Evolutionary conservation across 208 protist genomes (phyloP).

Genomic region (Leishmania martiniquensis): DNA sequence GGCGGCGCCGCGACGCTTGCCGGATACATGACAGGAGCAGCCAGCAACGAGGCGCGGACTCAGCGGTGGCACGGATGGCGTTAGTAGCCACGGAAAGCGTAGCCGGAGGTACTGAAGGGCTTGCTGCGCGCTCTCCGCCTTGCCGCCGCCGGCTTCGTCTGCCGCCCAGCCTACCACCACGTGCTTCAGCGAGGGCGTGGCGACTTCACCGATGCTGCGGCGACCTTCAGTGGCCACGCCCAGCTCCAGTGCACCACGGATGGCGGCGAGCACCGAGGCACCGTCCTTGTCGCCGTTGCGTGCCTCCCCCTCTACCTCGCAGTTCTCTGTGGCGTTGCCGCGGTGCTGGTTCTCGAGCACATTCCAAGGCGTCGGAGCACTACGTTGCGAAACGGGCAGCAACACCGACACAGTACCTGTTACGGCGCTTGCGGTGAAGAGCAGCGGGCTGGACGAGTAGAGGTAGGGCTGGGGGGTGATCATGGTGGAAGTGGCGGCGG

Average conservation of each 20-base stretch:
- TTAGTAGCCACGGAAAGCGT: constrained; percentile 47
- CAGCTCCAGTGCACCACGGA: constrained; percentile 24
- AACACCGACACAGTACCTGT: constrained; percentile 35
- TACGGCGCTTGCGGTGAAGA: constrained; percentile 38
- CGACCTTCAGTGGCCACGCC: constrained; percentile 39
- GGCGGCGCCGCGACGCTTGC: constrained; percentile 17
- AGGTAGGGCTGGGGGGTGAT: constrained; percentile 49
- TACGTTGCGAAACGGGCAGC: constrained; percentile 32
- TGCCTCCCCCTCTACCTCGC: not conserved
- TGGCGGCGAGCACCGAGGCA: constrained; percentile 6
- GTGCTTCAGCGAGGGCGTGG: constrained; percentile 37
- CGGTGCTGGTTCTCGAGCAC: not conserved
- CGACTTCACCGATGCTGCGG: constrained; percentile 41
- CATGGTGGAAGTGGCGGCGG: constrained; percentile 5
- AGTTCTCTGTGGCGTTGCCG: not conserved
- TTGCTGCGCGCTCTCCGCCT: not conserved
- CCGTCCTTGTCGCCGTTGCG: not conserved
- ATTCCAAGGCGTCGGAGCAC: constrained; percentile 26
- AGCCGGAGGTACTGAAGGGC: constrained; percentile 40
- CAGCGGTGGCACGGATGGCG: constrained; percentile 25
- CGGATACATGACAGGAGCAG: constrained; percentile 31
- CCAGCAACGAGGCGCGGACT: constrained; percentile 15
- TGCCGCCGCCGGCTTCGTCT: constrained; percentile 2
- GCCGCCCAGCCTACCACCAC: constrained; percentile 30
- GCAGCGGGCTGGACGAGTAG: constrained; percentile 37